Percentiles rank a stretch among this genome's conserved stretches.
These are phyloP conservation scores for Aspergillus steynii DNA, from an alignment of 495 filamentous ascomycete genomes.

Conservation along the genomic window DNA sequence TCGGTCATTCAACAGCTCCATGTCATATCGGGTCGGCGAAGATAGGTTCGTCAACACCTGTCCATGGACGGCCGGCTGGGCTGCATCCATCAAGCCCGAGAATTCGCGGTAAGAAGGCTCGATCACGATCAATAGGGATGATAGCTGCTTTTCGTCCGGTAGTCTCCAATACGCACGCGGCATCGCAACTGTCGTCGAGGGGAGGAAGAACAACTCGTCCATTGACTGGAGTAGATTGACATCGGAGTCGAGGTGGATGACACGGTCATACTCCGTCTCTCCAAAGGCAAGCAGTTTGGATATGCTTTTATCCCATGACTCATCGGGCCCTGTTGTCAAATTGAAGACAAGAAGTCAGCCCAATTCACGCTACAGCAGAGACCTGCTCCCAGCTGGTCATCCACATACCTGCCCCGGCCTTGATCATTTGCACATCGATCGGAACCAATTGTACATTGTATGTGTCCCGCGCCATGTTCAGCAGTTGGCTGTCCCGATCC, in stretches of 20 bases:
- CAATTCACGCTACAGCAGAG: background rate
- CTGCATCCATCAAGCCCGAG: conserved; percentile 47
- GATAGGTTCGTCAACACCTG: conserved; percentile 27
- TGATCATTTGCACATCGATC: conserved; percentile 54
- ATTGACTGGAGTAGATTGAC: conserved; percentile 61
- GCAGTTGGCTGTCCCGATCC: conserved; percentile 53
- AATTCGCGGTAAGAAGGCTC: conserved; percentile 59
- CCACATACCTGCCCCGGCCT: conserved; percentile 40
- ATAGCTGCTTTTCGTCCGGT: conserved; percentile 52
- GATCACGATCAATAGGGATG: conserved; percentile 64
- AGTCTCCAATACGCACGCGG: conserved; percentile 72
- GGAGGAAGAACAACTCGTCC: conserved; percentile 77
- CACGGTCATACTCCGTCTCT: conserved; percentile 64
- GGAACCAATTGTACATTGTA: conserved; percentile 64
- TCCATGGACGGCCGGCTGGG: conserved; percentile 28
- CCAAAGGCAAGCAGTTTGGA: conserved; percentile 74
- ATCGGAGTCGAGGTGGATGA: conserved; percentile 71
- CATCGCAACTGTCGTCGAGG: conserved; percentile 59
- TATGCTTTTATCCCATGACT: conserved; percentile 61
- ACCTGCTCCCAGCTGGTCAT: background rate
- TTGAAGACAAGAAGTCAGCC: background rate
- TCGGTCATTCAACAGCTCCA: conserved; percentile 74
- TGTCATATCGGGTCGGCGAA: conserved; percentile 54
- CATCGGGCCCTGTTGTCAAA: conserved; percentile 23
- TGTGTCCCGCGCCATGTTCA: conserved; percentile 58